Evolutionary conservation across 2,329 filamentous ascomycete genomes (phyloP).

Genomic region (Aspergillus arachidicola): DNA sequence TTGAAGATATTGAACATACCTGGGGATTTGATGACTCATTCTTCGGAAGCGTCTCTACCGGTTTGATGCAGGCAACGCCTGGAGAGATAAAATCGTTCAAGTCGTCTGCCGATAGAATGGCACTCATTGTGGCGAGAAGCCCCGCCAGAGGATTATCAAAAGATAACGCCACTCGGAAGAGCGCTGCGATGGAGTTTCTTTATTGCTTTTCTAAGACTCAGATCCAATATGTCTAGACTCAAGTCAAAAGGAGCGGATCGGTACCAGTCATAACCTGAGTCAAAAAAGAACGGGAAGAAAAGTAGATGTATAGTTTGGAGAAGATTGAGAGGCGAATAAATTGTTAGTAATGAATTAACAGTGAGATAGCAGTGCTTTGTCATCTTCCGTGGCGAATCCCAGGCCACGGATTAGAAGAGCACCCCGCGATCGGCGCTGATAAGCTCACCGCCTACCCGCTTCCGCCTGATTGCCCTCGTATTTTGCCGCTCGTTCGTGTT

Average conservation of each 20-base stretch:
- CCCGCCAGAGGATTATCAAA: conserved; percentile 14
- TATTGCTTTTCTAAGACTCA: not conserved
- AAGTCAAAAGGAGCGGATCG: not conserved
- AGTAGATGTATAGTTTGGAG: conserved; percentile 1
- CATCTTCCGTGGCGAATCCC: conserved; percentile 31
- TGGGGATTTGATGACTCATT: conserved; percentile 53
- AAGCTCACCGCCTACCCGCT: conserved; percentile 29
- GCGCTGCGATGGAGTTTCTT: not conserved
- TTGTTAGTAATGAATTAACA: conserved; percentile 15
- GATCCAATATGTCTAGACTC: not conserved
- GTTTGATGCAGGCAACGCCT: conserved; percentile 97
- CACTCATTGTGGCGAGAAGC: conserved; percentile 70
- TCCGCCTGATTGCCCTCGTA: not conserved
- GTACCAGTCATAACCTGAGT: not conserved
- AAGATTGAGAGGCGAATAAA: conserved; percentile 9
- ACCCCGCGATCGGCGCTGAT: conserved; percentile 29
- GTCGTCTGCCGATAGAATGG: conserved; percentile 94
- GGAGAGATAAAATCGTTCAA: conserved; percentile 99
- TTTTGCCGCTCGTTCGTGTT: conserved; percentile 10
- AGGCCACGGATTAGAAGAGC: conserved; percentile 10
- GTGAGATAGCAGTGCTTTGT: conserved; percentile 31
- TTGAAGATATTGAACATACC: conserved; percentile 35
- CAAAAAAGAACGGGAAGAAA: conserved; percentile 1
- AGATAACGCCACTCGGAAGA: conserved; percentile 7
- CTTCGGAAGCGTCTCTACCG: conserved; percentile 83